Evolutionary conservation across 2,329 filamentous ascomycete genomes (phyloP), one percentile per base, ranked within the genome.

Genomic region (Xylariales sp.): DNA sequence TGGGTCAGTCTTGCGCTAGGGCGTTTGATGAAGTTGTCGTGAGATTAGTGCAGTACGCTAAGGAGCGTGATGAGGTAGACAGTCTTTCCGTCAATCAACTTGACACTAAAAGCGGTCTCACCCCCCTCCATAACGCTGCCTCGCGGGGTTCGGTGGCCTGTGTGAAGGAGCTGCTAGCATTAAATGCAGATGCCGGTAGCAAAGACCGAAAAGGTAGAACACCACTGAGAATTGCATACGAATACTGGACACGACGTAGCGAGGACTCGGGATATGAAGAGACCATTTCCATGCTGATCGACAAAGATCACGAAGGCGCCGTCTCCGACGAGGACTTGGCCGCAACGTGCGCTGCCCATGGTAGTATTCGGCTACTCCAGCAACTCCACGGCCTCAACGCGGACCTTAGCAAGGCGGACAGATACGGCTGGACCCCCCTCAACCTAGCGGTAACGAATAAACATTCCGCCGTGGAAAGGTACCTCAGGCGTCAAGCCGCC

Each of bases 171-270:
- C 23, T 23, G 23, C 23, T 23, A 23, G 23, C 23, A 23, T 23
- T 23, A 23, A 23, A 23, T 23, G 23, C 23, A 58, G 55, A 57
- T 57, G 5, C 23, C 41, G n/a, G 41, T 58, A 23, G 23, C 16
- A 58, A 58, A n/a, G 55, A 58, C 8, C 14, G 48, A 32, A 48
- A 34, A 7, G 16, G 41, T 30, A 58, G 43, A 14, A 58, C 55
- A 46, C 45, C 56, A 12, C 56, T 59, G 49, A 32, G 49, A 9
- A 32, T 59, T 59, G 32, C 56, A 18, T 49, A 50, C 32, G 56
- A 59, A 32, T 50, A 39, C 49, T 59, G 32, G 56, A 45, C 45
- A 5, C 56, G 49, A 5, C 56, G 49, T n/a, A 28, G 34, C 12
- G 45, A 50, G 36, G 30, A 49, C 18, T 41, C 32, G 12, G 10